Conservation (phyloP, 164 flowering plant species). For the Stephania japonica region DNA sequence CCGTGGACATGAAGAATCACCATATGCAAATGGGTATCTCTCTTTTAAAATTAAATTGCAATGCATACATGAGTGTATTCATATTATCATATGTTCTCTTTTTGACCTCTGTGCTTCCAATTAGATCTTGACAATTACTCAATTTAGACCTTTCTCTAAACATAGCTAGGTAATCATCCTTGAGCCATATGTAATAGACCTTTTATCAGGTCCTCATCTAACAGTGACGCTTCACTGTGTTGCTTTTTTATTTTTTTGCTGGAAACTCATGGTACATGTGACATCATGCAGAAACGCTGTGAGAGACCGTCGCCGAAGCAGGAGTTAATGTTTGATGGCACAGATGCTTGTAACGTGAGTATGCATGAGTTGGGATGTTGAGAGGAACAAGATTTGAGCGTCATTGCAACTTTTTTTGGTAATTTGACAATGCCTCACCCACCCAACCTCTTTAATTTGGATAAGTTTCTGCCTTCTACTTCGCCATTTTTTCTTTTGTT, state of each 20-base stretch:
- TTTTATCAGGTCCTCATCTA: not conserved
- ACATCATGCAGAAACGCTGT: slow-evolving; percentile 44
- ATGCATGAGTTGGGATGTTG: slow-evolving; percentile 22
- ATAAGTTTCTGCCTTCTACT: slow-evolving; percentile 45
- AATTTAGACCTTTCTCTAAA: no score
- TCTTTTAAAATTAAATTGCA: not conserved
- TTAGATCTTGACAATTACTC: no score
- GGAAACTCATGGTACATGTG: not conserved
- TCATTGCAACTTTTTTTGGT: slow-evolving; percentile 38
- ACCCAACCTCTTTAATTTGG: slow-evolving; percentile 44
- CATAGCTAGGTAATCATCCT: not conserved
- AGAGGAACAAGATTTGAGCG: slow-evolving; percentile 25
- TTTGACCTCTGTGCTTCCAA: not conserved
- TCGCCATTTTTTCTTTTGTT: slow-evolving; percentile 19
- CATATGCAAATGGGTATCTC: slow-evolving; percentile 75
- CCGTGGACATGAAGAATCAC: slow-evolving; percentile 73
- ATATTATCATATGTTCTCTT: not conserved
- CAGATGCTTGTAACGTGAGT: slow-evolving; percentile 12
- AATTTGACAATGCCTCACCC: slow-evolving; percentile 33
- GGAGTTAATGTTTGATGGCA: slow-evolving; percentile 37
- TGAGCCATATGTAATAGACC: not conserved
- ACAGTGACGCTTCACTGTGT: not conserved
- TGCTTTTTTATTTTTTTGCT: not conserved
- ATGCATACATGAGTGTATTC: not conserved
- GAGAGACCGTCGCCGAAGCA: slow-evolving; percentile 68